Conservation (phyloP, 176 grass and related monocot genomes). For the Luzula sylvatica region DNA sequence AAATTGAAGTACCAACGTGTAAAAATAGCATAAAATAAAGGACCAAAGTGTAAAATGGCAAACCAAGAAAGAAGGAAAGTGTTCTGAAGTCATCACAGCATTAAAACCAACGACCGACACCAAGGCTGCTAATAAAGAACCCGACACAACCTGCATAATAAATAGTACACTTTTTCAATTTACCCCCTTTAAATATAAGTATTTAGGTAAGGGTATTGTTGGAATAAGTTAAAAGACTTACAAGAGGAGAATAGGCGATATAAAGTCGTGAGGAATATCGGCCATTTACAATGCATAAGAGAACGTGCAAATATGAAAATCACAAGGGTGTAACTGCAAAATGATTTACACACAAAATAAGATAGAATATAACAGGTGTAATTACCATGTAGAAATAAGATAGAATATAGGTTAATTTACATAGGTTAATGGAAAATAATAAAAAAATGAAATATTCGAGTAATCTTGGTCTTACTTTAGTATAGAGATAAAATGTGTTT, state of each 20-base stretch:
- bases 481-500: slow-evolving; percentile 99
- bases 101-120: slow-evolving; percentile 99
- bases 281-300: slow-evolving; percentile 92
- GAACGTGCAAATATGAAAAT: slow-evolving; percentile 47
- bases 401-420: slow-evolving; percentile 34
- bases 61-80: slow-evolving; percentile 98
- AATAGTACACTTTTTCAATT: not conserved
- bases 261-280: slow-evolving; percentile 93
- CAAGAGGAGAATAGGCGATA: slow-evolving; percentile 97
- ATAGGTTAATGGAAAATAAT: not conserved
- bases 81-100: slow-evolving; percentile 99
- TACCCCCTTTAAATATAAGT: no score
- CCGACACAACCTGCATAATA: slow-evolving; percentile 74
- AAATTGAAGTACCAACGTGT: slow-evolving; percentile 3
- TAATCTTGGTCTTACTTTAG: slow-evolving; percentile 69
- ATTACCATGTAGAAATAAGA: slow-evolving; percentile 99
- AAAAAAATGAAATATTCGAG: not conserved
- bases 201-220: not conserved
- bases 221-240: slow-evolving; percentile 33
- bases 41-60: slow-evolving; percentile 12
- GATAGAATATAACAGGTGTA: not conserved
- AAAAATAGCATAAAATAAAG: slow-evolving; percentile 19
- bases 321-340: slow-evolving; percentile 15
- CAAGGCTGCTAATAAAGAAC: slow-evolving; percentile 90
- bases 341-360: slow-evolving; percentile 22